phyloP scores from a whole-genome alignment of 2,329 filamentous ascomycete species.

The Fonsecaea pugnacius region DNA sequence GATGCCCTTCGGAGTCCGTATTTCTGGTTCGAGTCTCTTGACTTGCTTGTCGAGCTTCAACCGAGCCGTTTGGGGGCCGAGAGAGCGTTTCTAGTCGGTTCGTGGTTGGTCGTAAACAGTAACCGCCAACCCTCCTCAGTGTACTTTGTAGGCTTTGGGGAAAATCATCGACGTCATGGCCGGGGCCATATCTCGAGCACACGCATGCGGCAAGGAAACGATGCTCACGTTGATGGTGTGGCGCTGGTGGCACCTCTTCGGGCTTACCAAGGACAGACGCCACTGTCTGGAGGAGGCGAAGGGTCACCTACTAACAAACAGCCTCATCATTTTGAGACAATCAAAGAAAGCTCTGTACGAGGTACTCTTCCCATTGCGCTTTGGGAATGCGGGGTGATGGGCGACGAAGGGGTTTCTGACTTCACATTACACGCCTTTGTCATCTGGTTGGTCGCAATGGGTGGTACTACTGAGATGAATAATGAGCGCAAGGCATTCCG shows the following conservation, averaged over 20 bases:
- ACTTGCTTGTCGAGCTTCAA: not conserved
- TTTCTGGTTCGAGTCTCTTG: conserved; percentile 8
- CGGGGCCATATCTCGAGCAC: not conserved
- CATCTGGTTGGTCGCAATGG: not conserved
- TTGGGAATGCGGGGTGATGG: not conserved
- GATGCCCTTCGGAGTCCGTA: conserved; percentile 16
- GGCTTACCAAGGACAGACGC: not conserved
- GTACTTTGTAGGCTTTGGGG: not conserved
- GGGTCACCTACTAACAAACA: not conserved
- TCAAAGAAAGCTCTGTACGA: not conserved
- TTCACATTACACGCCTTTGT: not conserved
- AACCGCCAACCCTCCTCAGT: not conserved
- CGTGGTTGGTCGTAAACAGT: not conserved
- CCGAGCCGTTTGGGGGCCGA: conserved; percentile 8
- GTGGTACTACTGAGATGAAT: not conserved
- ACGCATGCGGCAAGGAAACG: not conserved
- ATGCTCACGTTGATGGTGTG: not conserved
- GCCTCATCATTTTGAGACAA: not conserved
- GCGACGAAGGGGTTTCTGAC: not conserved
- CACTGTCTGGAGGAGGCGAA: not conserved
- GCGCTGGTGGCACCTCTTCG: not conserved
- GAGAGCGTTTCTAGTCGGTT: not conserved
- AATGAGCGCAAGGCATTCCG: not conserved
- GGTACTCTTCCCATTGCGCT: not conserved
- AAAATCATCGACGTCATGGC: not conserved